phyloP scores from a whole-genome alignment of 352 stramenopile genomes.

The Pythium periplocum region DNA sequence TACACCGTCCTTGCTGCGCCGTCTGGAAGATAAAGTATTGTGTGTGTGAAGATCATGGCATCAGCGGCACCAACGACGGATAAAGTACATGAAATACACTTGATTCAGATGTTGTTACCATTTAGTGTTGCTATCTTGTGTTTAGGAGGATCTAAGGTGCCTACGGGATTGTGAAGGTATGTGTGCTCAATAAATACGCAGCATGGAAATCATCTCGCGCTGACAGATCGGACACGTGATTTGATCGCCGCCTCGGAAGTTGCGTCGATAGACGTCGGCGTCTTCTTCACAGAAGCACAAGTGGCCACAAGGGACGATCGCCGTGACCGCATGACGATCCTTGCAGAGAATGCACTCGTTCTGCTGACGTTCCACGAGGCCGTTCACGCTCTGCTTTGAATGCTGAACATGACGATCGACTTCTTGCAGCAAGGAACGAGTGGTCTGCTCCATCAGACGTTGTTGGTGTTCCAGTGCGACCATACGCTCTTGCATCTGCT shows the following conservation, averaged over 20 bases:
- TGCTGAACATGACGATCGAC: conserved; percentile 71
- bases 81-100: no score
- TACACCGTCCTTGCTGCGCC: not conserved
- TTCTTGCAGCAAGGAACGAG: conserved; percentile 55
- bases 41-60: no score
- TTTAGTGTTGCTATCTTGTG: no score
- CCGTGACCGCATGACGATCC: conserved; percentile 61
- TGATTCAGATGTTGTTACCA: no score
- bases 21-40: not conserved
- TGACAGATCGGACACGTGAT: conserved; percentile 77
- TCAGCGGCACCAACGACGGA: no score
- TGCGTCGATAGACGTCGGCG: conserved; percentile 55
- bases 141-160: no score
- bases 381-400: conserved; percentile 50
- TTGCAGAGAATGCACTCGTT: conserved; percentile 82
- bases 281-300: conserved; percentile 84
- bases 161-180: no score
- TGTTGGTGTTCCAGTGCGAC: conserved; percentile 61
- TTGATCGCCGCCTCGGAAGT: conserved; percentile 21
- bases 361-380: conserved; percentile 40
- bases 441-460: conserved; percentile 76
- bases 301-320: conserved; percentile 78
- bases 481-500: conserved; percentile 71
- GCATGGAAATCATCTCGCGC: conserved; percentile 69
- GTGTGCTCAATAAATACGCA: conserved; percentile 62